Evolutionary conservation across 2,329 filamentous ascomycete genomes (phyloP), one percentile per base, ranked within the genome.

Genomic region (Aspergillus sp.): DNA sequence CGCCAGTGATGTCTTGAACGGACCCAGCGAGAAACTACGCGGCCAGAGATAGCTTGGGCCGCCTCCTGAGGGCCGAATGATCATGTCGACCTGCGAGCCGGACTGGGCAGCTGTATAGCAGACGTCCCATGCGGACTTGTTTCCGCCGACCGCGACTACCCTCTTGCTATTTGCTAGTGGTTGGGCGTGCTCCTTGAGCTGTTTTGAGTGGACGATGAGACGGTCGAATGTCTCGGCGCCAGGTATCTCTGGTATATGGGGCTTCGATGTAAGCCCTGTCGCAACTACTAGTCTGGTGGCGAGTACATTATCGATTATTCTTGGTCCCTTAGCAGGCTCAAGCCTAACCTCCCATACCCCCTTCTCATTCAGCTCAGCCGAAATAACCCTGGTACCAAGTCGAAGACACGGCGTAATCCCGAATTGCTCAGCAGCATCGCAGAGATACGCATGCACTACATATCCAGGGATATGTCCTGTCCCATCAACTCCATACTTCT

Each of bases 11-110:
- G 40, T 11, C n/a, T 48, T 15, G 17, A 55, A 49, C 8, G 52
- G 48, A 3, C 47, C 49, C 6, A 53, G 81, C 79, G 2, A 86
- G 78, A 14, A 90, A 77, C 61, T 84, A 82, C 69, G 73, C 1
- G 84, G 83, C 0, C 83, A 73, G 71, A 89, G 80, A 79, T 80
- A 89, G 0, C 78, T 76, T 0, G 87, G 84, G 0, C 87, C 86
- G 57, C 84, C 81, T 2, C 59, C 59, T 3, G 48, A 79, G n/a
- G 79, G 74, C 45, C 85, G 79, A 55, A 88, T 83, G 4, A 88
- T 72, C 77, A 84, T 81, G 53, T 83, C 78, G 8, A 87, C 84
- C 52, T 79, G 73, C 12, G 79, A 76, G 4, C 82, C 83, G 1
- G 76, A 69, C 2, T 75, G 73, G 6, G 81, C 83, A 43, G 81